phyloP scores from a whole-genome alignment of 164 flowering plant species.

The Malania oleifera region DNA sequence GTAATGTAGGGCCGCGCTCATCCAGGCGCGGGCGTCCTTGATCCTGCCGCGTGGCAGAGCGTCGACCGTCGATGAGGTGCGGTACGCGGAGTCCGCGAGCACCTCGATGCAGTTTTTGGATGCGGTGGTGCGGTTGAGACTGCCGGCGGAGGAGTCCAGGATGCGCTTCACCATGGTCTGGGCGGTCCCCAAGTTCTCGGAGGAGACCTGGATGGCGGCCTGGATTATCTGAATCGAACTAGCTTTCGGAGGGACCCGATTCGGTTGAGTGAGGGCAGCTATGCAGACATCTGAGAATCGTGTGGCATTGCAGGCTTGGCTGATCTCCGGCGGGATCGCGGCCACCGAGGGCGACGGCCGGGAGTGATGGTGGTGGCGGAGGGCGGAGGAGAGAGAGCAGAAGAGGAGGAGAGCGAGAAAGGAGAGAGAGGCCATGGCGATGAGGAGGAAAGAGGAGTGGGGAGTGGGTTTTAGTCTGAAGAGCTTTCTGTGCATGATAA shows the following conservation, averaged over 20 bases:
- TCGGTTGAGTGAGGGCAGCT: slow-evolving; percentile 24
- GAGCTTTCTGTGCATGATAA: no score
- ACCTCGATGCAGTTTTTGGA: slow-evolving; percentile 53
- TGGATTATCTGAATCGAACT: slow-evolving; percentile 40
- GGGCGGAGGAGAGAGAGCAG: slow-evolving; percentile 26
- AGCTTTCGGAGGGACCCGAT: slow-evolving; percentile 25
- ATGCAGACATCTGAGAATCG: slow-evolving; percentile 47
- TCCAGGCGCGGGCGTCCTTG: slow-evolving; percentile 77
- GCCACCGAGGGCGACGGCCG: not conserved
- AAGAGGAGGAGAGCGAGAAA: slow-evolving; percentile 28
- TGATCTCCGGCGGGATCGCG: slow-evolving; percentile 23
- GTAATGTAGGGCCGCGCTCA: slow-evolving; percentile 55
- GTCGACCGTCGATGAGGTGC: slow-evolving; percentile 23
- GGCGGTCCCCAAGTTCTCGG: slow-evolving; percentile 46
- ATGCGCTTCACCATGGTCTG: slow-evolving; percentile 40
- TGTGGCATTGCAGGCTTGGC: slow-evolving; percentile 68
- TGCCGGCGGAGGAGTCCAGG: slow-evolving; percentile 36
- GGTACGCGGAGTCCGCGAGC: slow-evolving; percentile 34
- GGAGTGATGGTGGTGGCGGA: slow-evolving; percentile 14
- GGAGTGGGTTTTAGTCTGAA: no score
- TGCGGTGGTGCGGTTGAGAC: slow-evolving; percentile 50
- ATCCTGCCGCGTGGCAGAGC: slow-evolving; percentile 30
- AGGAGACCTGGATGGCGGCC: slow-evolving; percentile 38
- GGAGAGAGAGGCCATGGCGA: no score
- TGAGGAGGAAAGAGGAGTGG: slow-evolving; percentile 11